Base-by-base conservation (phyloP, 225 moss, liverwort and hornwort species). In the Polytrichum formosum region DNA sequence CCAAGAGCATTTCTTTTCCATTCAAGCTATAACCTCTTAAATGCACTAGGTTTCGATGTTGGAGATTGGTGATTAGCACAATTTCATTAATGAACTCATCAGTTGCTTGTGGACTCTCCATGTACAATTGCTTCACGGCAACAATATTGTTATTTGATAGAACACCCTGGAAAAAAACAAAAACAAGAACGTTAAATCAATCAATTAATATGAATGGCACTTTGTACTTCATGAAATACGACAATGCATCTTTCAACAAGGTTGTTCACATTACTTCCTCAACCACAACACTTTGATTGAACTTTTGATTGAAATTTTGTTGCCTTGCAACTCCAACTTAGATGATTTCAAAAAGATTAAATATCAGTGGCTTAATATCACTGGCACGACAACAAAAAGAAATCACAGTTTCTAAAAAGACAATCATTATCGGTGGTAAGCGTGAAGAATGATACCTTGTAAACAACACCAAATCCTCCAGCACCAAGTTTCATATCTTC, bases 401-500 rank as follows among this genome's bases (percentile, higher is more conserved):
- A 9, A 3, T 46, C 10, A 16, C 16, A 13, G 1, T 46, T 46
- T 3, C 3, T 16, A 2, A 46, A 46, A 46, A 3, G 46, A 16
- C 2, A 16, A 16, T 46, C 4, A 16, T 46, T 13, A 16, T 16
- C 1, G 16, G 16, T 46, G 1, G 16, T 16, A 16, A 13, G 13
- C 16, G 13, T 46, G 16, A 13, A 46, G 46, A 46, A 46, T 46
- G 46, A 16, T 46, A 90, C 89, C 84, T 86, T 90, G 67, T 82
- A 84, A 26, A 89, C 89, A 72, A 62, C 81, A 37, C 89, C 89
- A 59, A 77, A 86, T 6, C 80, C 81, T 70, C 86, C 86, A 10
- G 66, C 26, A 30, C 86, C 89, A 46, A 86, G 65, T 61, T 75
- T 74, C 71, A 37, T 77, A 1, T 72, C 35, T 13, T 33, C 53